Evolutionary conservation across 148 eudicot species (phyloP), one percentile per base, ranked within the genome.

Genomic region (Camellia lanceoleosa): DNA sequence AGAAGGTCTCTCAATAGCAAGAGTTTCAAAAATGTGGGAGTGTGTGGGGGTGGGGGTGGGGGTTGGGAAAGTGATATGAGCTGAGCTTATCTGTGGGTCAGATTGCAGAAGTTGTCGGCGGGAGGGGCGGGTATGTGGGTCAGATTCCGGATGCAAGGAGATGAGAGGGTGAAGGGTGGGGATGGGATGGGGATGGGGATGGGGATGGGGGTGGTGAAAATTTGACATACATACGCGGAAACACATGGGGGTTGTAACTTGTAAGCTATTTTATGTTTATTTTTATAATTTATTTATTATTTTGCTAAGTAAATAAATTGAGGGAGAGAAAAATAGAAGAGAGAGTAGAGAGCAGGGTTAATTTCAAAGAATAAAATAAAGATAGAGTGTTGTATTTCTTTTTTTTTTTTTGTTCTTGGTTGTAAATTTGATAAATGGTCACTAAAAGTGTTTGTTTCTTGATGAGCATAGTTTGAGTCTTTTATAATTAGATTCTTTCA

Each of bases 61-160:
- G 15, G 71, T n/a, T 5, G 11, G 20, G 5, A 3, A 56, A 69
- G 54, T 73, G 44, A 73, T 44, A 5, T 30, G 38, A 30, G 38
- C 38, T 18, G 16, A 1, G 54, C 15, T 7, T 23, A 59, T n/a
- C 23, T 18, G 64, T 68, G 80, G 80, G 82, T 49, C 78, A 59
- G 64, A 49, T 44, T 61, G 81, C 81, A 81, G 77, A 75, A 51
- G n/a, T 13, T 78, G 87, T 79, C 83, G 77, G 86, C 82, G 61
- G 78, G 78, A 46, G 74, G 66, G 66, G 16, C 49, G n/a, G 79
- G 54, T 8, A 42, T 11, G 79, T 77, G 81, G 84, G 83, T 42
- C 81, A 71, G 71, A 74, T 63, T 78, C 51, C 68, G 80, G 80
- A 59, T 30, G 38, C 38, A 30, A 30, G 38, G 38, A 30, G 38